Conservation (phyloP, 116 monocot genomes). For the Posidonia oceanica region DNA sequence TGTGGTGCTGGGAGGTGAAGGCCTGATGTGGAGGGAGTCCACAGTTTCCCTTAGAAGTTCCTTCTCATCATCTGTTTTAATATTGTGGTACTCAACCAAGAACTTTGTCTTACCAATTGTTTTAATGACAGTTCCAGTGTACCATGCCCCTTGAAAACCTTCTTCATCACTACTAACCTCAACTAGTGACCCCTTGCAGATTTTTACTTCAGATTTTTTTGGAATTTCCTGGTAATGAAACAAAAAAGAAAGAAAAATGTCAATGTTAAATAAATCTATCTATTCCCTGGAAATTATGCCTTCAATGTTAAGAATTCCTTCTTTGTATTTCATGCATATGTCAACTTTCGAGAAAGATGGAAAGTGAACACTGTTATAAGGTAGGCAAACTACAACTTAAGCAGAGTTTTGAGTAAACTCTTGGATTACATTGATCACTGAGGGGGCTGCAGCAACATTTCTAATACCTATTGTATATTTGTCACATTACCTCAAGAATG, state of each 20-base stretch:
- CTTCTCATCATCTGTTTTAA: slow-evolving; percentile 50
- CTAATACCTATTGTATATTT: no score
- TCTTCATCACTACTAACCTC: slow-evolving; percentile 81
- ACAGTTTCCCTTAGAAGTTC: slow-evolving; percentile 40
- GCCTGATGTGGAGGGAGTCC: slow-evolving; percentile 48
- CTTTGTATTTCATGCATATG: neutral
- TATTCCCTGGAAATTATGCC: neutral
- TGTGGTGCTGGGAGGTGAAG: slow-evolving; percentile 25
- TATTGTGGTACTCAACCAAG: slow-evolving; percentile 44
- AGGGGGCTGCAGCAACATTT: no score
- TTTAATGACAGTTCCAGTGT: slow-evolving; percentile 34
- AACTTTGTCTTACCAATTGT: slow-evolving; percentile 19
- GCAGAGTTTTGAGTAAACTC: no score
- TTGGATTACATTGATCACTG: no score
- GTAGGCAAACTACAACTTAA: no score
- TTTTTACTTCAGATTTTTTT: slow-evolving; percentile 1
- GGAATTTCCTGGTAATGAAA: neutral
- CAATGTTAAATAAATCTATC: no score
- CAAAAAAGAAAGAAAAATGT: neutral
- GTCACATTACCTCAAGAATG: no score
- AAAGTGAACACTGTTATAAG: no score
- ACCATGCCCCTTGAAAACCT: slow-evolving; percentile 70
- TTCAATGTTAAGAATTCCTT: neutral
- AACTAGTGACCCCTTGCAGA: slow-evolving; percentile 30
- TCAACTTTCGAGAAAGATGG: neutral